These are phyloP conservation scores for Chlorella ohadii DNA, from an alignment of 139 green algal species.

Conservation along the genomic window DNA sequence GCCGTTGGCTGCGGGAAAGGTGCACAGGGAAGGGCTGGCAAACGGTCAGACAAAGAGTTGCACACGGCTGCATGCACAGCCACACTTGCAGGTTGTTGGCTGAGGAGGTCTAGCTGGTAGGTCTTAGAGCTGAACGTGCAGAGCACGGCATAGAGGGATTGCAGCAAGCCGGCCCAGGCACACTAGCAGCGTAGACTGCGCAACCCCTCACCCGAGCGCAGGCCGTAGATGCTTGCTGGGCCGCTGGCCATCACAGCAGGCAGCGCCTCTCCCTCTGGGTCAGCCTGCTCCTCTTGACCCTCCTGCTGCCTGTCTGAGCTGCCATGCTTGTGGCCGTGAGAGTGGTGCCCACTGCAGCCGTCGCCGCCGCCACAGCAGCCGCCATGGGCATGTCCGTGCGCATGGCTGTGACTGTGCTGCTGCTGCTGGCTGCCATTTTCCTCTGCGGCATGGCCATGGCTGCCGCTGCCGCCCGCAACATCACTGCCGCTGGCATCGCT, in stretches of 20 bases:
- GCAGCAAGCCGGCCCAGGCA: background rate
- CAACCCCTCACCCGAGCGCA: background rate
- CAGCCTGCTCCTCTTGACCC: background rate
- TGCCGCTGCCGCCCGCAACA: too few species aligned
- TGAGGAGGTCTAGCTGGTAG: too few species aligned
- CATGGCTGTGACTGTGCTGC: background rate
- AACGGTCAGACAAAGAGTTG: too few species aligned
- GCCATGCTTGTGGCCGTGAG: background rate
- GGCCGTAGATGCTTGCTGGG: background rate
- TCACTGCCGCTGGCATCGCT: background rate
- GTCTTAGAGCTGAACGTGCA: background rate
- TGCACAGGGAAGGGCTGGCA: too few species aligned
- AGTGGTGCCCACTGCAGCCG: background rate
- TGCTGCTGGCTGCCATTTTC: background rate
- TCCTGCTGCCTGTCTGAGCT: background rate
- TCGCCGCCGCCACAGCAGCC: background rate
- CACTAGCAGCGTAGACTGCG: background rate
- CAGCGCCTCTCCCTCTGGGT: background rate
- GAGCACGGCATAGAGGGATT: background rate
- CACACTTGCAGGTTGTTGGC: too few species aligned
- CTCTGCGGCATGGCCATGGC: too few species aligned
- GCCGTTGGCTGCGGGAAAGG: conserved; percentile 42
- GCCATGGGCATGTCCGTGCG: background rate
- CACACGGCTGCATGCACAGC: too few species aligned
- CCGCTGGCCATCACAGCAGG: background rate